A percentile compares a stretch with the other conserved stretches of the same genome.
Evolutionary conservation across 179 eudicot species (phyloP).

Genomic region (Sideroxylon spinosum): DNA sequence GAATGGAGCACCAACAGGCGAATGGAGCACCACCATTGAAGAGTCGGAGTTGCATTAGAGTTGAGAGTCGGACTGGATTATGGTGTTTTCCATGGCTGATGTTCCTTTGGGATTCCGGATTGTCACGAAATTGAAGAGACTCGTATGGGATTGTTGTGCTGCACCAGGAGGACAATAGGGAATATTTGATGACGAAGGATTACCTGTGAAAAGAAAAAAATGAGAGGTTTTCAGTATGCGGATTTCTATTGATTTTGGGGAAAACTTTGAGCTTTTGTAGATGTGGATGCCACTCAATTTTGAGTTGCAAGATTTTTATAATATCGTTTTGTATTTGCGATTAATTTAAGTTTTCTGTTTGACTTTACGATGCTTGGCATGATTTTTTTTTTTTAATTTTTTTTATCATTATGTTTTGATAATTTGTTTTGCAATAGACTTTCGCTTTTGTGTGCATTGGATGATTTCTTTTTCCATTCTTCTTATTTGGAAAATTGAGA

Average conservation of each 20-base stretch:
- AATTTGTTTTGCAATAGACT: background rate
- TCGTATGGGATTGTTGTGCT: constrained; percentile 74
- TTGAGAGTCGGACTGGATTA: no score
- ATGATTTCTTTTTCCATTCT: background rate
- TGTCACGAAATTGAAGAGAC: constrained; percentile 59
- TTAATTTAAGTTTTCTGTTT: background rate
- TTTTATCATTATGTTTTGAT: background rate
- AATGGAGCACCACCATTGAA: no score
- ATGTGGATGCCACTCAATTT: background rate
- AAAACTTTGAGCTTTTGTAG: background rate
- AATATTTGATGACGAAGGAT: constrained; percentile 69
- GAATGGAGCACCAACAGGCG: no score
- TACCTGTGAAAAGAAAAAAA: constrained; percentile 32
- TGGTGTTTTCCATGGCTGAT: constrained; percentile 77
- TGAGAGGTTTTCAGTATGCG: background rate
- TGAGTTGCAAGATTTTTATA: no score
- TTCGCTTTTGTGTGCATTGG: background rate
- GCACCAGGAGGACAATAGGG: constrained; percentile 69
- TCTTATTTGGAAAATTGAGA: no score
- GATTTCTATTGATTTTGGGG: background rate
- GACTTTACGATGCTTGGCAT: no score
- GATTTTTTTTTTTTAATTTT: no score
- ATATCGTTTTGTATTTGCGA: background rate
- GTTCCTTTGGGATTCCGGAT: constrained; percentile 73
- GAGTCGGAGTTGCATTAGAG: no score